Base-by-base conservation (phyloP, 495 filamentous ascomycete species). In the Xylaria cubensis region DNA sequence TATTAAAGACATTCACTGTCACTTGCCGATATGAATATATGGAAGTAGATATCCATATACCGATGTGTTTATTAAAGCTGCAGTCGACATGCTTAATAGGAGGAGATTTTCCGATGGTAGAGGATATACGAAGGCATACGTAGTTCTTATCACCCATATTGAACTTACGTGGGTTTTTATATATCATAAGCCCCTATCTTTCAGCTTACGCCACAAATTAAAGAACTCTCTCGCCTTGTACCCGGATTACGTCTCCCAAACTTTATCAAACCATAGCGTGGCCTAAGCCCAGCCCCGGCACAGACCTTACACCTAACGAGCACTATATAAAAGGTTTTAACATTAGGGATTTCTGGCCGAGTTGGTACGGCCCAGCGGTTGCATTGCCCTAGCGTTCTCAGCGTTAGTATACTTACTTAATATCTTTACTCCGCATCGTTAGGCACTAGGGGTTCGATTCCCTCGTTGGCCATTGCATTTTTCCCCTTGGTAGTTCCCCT, bases 371-470 rank as follows among this genome's bases (percentile, higher is more conserved):
- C 46, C 46, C 21, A 21, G 46, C 46, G 19, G 7, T 21, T 50
- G 8, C 19, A 50, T n/a, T 50, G n/a, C n/a, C 51, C 1, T 2
- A 56, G 21, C 51, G 24, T 56, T 56, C 21, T 29, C 4, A 29
- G 51, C 21, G 12, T 56, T 29, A 32, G 51, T 56, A 26, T 56
- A 56, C 51, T 56, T 56, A 56, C 51, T 29, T 3, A 17, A 3
- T 19, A 26, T 42, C 32, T 39, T 64, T 64, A 46, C 62, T 64
- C 39, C 0, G 36, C n/a, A 64, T 64, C 62, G 62, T 46, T 64
- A 46, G 62, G 62, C n/a, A 17, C 62, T 9, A 24, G 9, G 62
- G 62, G 39, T 64, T 46, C 61, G 21, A 64, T 46, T 64, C 39
- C 41, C n/a, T 46, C 15, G 41, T 42, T 64, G 21, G 39, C 21